These are phyloP conservation scores for Sphaerostilbella broomeana DNA, from an alignment of 2,329 filamentous ascomycete genomes.

Conservation along the genomic window DNA sequence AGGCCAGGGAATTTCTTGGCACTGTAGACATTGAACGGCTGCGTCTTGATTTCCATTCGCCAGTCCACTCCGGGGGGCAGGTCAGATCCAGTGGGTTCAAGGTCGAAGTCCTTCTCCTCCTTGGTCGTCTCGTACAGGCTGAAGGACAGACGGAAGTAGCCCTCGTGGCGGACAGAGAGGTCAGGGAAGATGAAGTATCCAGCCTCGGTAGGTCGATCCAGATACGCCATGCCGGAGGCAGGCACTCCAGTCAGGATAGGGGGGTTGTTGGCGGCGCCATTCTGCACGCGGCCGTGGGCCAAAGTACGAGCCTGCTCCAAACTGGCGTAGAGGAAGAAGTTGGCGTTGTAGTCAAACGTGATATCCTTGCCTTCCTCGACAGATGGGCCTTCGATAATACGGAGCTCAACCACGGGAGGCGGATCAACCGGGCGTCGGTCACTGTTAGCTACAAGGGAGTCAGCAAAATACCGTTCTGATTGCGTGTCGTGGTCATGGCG, in stretches of 20 bases:
- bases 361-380: constrained; percentile 59
- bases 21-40: constrained; percentile 82
- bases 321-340: constrained; percentile 95
- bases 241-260: constrained; percentile 91
- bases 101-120: constrained; percentile 70
- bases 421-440: constrained; percentile 91
- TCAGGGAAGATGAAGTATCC: constrained; percentile 99
- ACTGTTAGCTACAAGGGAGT: constrained; percentile 30
- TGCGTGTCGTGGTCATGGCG: neutral
- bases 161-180: constrained; percentile 90
- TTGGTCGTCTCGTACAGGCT: constrained; percentile 92
- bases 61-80: constrained; percentile 62
- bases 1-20: constrained; percentile 98
- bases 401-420: constrained; percentile 87
- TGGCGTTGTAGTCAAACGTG: constrained; percentile 89
- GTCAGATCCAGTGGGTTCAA: constrained; percentile 39
- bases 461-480: constrained; percentile 13
- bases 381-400: constrained; percentile 68
- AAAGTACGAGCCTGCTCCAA: constrained; percentile 80
- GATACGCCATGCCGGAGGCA: constrained; percentile 90
- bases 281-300: constrained; percentile 69
- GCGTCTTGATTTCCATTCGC: constrained; percentile 83
- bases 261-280: constrained; percentile 59
- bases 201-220: constrained; percentile 72
- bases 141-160: constrained; percentile 84